Conservation (phyloP, 2,329 filamentous ascomycete genomes). For the Colletotrichum karsti region DNA sequence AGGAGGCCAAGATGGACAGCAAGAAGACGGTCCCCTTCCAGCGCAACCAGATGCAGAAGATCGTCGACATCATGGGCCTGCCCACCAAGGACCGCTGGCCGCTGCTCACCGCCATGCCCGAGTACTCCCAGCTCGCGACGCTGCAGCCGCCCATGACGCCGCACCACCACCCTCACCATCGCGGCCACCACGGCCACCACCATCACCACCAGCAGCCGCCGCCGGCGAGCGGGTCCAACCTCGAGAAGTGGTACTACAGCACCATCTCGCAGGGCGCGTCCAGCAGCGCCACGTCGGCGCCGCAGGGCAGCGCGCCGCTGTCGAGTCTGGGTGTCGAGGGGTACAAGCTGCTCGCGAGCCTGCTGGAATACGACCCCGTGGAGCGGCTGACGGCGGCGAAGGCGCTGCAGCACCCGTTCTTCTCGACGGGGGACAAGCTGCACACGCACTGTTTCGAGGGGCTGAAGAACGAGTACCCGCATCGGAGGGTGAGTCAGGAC, state of each 20-base stretch:
- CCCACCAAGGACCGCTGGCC: slow-evolving; percentile 92
- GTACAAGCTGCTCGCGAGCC: slow-evolving; percentile 79
- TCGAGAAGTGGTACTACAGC: slow-evolving; percentile 84
- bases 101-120: slow-evolving; percentile 83
- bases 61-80: slow-evolving; percentile 93
- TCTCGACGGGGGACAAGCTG: slow-evolving; percentile 77
- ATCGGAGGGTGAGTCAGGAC: slow-evolving; percentile 89
- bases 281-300: slow-evolving; percentile 55
- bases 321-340: slow-evolving; percentile 78
- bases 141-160: slow-evolving; percentile 60
- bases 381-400: slow-evolving; percentile 88
- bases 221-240: slow-evolving; percentile 50
- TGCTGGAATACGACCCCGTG: slow-evolving; percentile 93
- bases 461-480: slow-evolving; percentile 86
- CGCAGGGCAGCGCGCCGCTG: slow-evolving; percentile 48
- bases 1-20: slow-evolving; percentile 98
- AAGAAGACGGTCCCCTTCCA: slow-evolving; percentile 99
- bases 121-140: slow-evolving; percentile 76
- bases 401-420: slow-evolving; percentile 92
- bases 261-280: slow-evolving; percentile 69
- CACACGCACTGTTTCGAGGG: slow-evolving; percentile 91
- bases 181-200: slow-evolving; percentile 49
- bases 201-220: slow-evolving; percentile 36
- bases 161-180: slow-evolving; percentile 48
- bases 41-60: slow-evolving; percentile 98